Conservation (phyloP, 2,329 filamentous ascomycete genomes). For the Tricladium varicosporioides region DNA sequence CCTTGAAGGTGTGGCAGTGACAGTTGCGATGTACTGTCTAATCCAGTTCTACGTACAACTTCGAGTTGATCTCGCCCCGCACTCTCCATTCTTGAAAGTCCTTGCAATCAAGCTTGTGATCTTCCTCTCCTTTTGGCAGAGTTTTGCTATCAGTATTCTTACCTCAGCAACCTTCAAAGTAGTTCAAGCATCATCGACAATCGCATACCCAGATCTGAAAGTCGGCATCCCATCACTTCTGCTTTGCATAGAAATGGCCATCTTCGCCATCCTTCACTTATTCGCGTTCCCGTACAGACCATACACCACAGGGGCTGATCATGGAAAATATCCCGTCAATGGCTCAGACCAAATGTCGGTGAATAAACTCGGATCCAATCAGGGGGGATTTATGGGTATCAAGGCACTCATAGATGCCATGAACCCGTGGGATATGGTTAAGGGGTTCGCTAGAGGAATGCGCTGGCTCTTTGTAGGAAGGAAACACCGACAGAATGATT, state of each 20-base stretch:
- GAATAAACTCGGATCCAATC: slow-evolving; percentile 49
- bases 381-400: slow-evolving; percentile 63
- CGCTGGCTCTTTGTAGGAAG: slow-evolving; percentile 79
- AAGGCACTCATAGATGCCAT: slow-evolving; percentile 68
- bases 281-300: slow-evolving; percentile 79
- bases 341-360: slow-evolving; percentile 37
- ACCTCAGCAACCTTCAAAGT: slow-evolving; percentile 51
- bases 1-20: slow-evolving; percentile 70
- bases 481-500: slow-evolving; percentile 54
- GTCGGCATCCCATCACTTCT: slow-evolving; percentile 77
- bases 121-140: slow-evolving; percentile 89
- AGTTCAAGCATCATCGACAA: slow-evolving; percentile 57
- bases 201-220: slow-evolving; percentile 74
- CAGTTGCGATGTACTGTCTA: slow-evolving; percentile 84
- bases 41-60: slow-evolving; percentile 86
- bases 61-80: slow-evolving; percentile 62
- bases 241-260: slow-evolving; percentile 80
- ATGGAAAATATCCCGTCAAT: slow-evolving; percentile 30
- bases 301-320: slow-evolving; percentile 44
- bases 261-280: slow-evolving; percentile 75
- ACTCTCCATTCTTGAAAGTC: slow-evolving; percentile 77
- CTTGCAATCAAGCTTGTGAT: slow-evolving; percentile 87
- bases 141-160: slow-evolving; percentile 59
- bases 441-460: slow-evolving; percentile 60
- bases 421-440: slow-evolving; percentile 81